A percentile compares a stretch with the other conserved stretches of the same genome.
Conservation (phyloP, 1,284 basidiomycete species). For the Ganoderma leucocontextum region DNA sequence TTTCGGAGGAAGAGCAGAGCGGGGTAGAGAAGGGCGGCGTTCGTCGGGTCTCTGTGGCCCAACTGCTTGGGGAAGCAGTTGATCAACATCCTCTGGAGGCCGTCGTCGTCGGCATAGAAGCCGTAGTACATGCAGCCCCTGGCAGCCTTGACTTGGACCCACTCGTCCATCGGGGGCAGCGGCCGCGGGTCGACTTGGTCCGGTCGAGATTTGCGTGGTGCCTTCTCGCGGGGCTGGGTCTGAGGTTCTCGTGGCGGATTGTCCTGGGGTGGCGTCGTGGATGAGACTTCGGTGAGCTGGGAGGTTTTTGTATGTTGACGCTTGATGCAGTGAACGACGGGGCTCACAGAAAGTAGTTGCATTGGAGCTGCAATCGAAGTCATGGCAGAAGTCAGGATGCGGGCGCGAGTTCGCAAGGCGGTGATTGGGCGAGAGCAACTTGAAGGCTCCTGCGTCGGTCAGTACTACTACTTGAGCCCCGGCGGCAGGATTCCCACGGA, state of each 20-base stretch:
- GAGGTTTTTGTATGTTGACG: not conserved
- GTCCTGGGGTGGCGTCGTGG: not conserved
- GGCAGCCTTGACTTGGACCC: not conserved
- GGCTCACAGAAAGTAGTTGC: slow-evolving; percentile 7
- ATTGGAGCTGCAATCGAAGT: not conserved
- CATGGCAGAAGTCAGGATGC: not conserved
- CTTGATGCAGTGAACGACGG: not conserved
- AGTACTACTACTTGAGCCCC: no score
- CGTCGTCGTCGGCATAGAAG: not conserved
- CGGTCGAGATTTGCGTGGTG: not conserved
- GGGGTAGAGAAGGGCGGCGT: not conserved
- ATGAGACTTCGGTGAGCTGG: slow-evolving; percentile 4
- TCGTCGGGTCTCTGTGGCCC: not conserved
- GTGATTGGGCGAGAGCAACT: no score
- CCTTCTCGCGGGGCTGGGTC: not conserved
- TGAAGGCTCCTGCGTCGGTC: no score
- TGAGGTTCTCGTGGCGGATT: not conserved
- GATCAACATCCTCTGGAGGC: not conserved
- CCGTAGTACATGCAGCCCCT: slow-evolving; percentile 4
- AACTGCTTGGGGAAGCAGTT: not conserved
- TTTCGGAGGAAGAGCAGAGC: not conserved
- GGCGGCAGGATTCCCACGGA: no score
- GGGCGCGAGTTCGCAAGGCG: no score
- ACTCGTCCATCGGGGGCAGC: slow-evolving; percentile 2
- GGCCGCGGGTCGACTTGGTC: slow-evolving; percentile 7